phyloP scores from a whole-genome alignment of 2,329 filamentous ascomycete genomes.

The Scortechinia acanthostroma region DNA sequence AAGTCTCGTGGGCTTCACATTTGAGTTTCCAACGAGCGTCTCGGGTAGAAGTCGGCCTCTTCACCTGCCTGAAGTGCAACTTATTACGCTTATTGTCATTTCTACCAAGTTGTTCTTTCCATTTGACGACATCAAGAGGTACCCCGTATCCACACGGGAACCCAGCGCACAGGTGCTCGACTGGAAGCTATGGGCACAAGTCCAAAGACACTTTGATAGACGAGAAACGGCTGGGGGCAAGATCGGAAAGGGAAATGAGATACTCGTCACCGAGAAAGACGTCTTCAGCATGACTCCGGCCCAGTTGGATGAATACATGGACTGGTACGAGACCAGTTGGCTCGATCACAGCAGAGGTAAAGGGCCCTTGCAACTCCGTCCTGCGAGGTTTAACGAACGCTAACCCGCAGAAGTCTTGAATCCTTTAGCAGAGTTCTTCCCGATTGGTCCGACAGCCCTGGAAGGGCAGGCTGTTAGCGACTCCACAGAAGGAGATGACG shows the following conservation, averaged over 20 bases:
- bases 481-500: not conserved
- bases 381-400: not conserved
- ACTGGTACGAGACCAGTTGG: slow-evolving; percentile 2
- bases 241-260: not conserved
- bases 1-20: not conserved
- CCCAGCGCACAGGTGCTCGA: not conserved
- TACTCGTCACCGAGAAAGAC: not conserved
- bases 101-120: not conserved
- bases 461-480: not conserved
- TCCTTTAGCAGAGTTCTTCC: not conserved
- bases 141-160: not conserved
- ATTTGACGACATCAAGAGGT: not conserved
- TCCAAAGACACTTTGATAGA: not conserved
- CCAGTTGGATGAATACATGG: slow-evolving; percentile 1
- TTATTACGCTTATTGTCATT: not conserved
- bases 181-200: not conserved
- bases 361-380: not conserved
- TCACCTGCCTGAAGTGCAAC: not conserved
- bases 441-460: not conserved
- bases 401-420: not conserved
- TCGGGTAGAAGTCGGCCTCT: not conserved
- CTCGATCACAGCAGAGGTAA: not conserved
- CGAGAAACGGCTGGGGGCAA: not conserved
- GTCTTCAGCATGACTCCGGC: not conserved
- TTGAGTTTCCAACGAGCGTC: not conserved